Conservation (phyloP, 2,329 filamentous ascomycete genomes). For the Fusarium metavorans region DNA sequence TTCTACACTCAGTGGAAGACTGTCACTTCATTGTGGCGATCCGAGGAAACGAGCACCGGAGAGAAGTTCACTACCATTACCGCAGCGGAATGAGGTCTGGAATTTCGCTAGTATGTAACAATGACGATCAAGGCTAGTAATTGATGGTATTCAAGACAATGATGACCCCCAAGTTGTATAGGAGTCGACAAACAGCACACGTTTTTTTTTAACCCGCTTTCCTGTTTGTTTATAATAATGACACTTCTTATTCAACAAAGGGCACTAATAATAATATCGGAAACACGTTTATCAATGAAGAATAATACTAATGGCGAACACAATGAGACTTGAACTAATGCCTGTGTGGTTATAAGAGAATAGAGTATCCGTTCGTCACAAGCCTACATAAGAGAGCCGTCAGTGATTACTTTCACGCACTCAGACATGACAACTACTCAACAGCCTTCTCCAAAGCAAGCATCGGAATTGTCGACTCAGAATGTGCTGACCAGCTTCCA, state of each 20-base stretch:
- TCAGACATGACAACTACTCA: not conserved
- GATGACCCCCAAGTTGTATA: not conserved
- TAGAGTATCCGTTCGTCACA: not conserved
- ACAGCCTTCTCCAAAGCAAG: not conserved
- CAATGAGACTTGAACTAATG: fast-evolving
- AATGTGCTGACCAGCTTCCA: not conserved
- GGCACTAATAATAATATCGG: not conserved
- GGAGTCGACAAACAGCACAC: not conserved
- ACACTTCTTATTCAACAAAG: not conserved
- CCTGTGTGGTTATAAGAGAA: fast-evolving
- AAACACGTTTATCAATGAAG: not conserved
- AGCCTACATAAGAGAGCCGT: not conserved
- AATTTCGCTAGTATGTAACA: not conserved
- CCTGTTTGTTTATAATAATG: not conserved
- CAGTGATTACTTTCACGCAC: not conserved
- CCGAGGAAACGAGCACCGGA: not conserved
- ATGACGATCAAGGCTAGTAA: not conserved
- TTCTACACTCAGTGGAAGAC: slow-evolving; percentile 6
- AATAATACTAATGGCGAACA: not conserved
- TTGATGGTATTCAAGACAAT: not conserved
- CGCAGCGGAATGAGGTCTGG: not conserved
- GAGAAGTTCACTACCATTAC: not conserved
- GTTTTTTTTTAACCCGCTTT: not conserved
- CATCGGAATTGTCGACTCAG: not conserved
- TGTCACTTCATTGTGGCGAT: slow-evolving; percentile 1